Evolutionary conservation across 768 basidiomycete species (phyloP).

Genomic region (Tricholoma sp.): DNA sequence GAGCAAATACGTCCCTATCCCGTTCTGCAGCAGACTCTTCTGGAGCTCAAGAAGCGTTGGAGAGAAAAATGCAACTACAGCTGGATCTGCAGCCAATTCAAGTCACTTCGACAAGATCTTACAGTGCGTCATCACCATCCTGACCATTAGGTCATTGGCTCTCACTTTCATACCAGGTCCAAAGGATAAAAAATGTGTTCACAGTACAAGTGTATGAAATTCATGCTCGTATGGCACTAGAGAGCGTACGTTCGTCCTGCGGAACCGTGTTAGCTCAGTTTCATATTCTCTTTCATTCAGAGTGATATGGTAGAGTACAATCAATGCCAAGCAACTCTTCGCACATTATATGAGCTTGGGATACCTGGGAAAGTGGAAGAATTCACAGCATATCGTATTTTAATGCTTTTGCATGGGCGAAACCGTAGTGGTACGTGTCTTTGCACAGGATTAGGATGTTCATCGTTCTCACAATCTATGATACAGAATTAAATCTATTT

Average conservation of each 20-base stretch:
- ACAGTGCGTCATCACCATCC: constrained; percentile 59
- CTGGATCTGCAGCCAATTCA: constrained; percentile 98
- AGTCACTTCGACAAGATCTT: constrained; percentile 94
- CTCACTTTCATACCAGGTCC: constrained; percentile 58
- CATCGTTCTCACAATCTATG: neutral
- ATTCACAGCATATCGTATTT: constrained; percentile 95
- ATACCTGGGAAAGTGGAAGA: constrained; percentile 92
- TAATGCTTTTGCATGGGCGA: constrained; percentile 91
- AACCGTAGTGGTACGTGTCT: constrained; percentile 80
- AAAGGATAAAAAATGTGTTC: constrained; percentile 98
- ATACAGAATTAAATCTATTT: constrained; percentile 86
- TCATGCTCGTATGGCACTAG: constrained; percentile 94
- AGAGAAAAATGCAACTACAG: constrained; percentile 67
- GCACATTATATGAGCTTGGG: constrained; percentile 88
- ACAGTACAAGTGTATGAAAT: constrained; percentile 98
- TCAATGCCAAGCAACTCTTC: constrained; percentile 90
- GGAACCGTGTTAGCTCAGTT: constrained; percentile 4
- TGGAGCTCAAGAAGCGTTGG: constrained; percentile 87
- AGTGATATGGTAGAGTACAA: constrained; percentile 98
- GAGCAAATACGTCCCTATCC: constrained; percentile 88
- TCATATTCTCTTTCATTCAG: constrained; percentile 35
- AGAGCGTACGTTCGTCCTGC: constrained; percentile 51
- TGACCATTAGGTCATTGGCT: constrained; percentile 7
- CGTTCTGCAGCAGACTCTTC: constrained; percentile 79
- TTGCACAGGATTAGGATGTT: neutral